Base-by-base conservation (phyloP, 176 grass and related monocot species). In the Pontederia paniculata region DNA sequence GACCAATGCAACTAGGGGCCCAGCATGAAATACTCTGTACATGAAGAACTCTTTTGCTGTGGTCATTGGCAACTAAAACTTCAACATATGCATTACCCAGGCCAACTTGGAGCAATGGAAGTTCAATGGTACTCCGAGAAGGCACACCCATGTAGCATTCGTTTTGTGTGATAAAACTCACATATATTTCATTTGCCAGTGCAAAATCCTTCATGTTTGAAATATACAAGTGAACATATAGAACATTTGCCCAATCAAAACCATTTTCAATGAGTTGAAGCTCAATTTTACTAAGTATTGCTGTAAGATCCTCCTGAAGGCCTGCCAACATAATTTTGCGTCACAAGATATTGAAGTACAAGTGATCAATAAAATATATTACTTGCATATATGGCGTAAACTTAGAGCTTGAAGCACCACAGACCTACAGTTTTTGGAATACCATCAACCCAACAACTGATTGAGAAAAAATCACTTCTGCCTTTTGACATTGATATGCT, bases 11-110 rank as follows among this genome's bases (percentile, higher is more conserved):
- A 74, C 91, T 97, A 76, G 91, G 91, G 19, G 91, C 91, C 91
- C 91, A 97, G 68, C 84, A 97, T 47, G 91, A 97, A 71, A 97
- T 81, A 81, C 91, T 97, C 65, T 97, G 91, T 57, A 97, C 91
- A 62, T 97, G 91, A 63, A 97, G 82, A 80, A 97, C 91, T 80
- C 67, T 83, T 71, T 89, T 97, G 62, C 62, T 53, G 13, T 82
- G 71, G 50, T 97, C 83, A 21, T 70, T 80, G 70, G 91, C 50
- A 42, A 84, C 79, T 66, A 97, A 70, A 67, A 97, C 86, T 73
- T 97, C 91, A 12, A 97, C 79, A 62, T 81, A 86, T 60, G 78
- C 76, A 65, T 83, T 58, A 52, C 85, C 91, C 17, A 80, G 64
- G 47, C 85, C 82, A 76, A 47, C 75, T 51, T 81, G 50, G 48